Base-by-base conservation (phyloP, 1,284 basidiomycete species). In the Bondarzewia mesenterica region DNA sequence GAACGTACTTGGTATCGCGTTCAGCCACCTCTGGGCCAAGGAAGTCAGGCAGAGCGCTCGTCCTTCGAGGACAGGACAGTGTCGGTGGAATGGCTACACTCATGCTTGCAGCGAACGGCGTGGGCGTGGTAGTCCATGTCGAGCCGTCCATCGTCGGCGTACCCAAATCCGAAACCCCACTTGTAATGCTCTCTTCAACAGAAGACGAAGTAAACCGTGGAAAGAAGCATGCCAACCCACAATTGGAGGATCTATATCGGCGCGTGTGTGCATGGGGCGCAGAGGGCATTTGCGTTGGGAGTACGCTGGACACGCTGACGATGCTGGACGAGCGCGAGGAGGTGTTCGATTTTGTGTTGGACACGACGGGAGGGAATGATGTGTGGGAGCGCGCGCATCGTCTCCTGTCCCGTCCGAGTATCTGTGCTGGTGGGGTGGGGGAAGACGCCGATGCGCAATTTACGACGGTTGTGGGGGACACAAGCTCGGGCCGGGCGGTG, bases 31-130 rank as follows among this genome's bases (percentile, higher is more conserved):
- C 15, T 12, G 27, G 36, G 12, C 36, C 38, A 10, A 18, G 41
- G 22, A 12, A 7, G 26, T 16, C 27, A 16, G 20, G 44, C 3
- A 48, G 52, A 1, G 84, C 72, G 3, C 68, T 94, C 16, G 74
- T 93, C 41, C 67, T 92, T 46, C 72, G 82, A 27, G 89, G 85
- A 0, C 86, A 92, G 53, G 80, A 81, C 49, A 89, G 89, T 2
- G 68, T 80, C 1, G 85, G 89, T 2, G 85, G 85, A 3, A 68
- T 93, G 56, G 81, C 82, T 2, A 77, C 80, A 16, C 87, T 91
- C 62, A 82, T 89, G 69, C 73, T 94, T 26, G 73, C 72, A 2
- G 64, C 64, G 15, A 67, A 71, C 7, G 82, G 82, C 3, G 83
- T 84, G 70, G 68, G 72, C n/a, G 77, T 89, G 3, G 78, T 72